Percentiles rank a stretch among this genome's conserved stretches.
phyloP scores from a whole-genome alignment of 2,329 filamentous ascomycete species.

The Colletotrichum orbiculare region DNA sequence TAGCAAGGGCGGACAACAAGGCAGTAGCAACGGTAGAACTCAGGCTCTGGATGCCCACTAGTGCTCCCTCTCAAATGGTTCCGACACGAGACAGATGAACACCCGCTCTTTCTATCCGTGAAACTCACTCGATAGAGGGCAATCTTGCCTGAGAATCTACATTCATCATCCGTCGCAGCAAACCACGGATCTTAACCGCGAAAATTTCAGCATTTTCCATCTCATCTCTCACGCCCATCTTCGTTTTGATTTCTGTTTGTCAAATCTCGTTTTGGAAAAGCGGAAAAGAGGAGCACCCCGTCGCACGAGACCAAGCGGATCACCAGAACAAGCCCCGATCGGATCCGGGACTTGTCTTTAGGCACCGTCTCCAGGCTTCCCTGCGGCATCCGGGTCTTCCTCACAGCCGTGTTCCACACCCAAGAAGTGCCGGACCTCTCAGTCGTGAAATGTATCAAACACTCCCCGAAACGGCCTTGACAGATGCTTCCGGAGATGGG shows the following conservation, averaged over 20 bases:
- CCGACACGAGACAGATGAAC: neutral
- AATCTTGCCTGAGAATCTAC: neutral
- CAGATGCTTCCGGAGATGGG: neutral
- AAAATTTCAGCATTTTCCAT: neutral
- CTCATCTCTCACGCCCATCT: neutral
- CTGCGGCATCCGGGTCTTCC: conserved; percentile 3
- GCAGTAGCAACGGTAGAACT: no score
- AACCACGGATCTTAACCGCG: neutral
- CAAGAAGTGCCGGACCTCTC: conserved; percentile 12
- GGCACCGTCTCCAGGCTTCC: neutral
- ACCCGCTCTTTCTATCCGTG: neutral
- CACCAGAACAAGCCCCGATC: conserved; percentile 8
- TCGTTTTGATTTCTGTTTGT: conserved; percentile 1
- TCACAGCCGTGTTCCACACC: neutral
- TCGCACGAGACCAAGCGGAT: conserved; percentile 7
- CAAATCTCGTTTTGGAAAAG: neutral
- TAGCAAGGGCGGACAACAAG: no score
- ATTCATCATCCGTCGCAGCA: neutral
- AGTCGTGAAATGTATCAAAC: conserved; percentile 29
- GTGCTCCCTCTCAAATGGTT: no score
- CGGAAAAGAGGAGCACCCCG: neutral
- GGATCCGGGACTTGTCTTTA: conserved; percentile 21
- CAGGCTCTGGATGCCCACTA: no score
- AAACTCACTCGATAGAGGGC: conserved; percentile 3
- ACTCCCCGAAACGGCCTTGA: conserved; percentile 4